Evolutionary conservation across 2,329 filamentous ascomycete genomes (phyloP).

Genomic region (Stemphylium beticola): DNA sequence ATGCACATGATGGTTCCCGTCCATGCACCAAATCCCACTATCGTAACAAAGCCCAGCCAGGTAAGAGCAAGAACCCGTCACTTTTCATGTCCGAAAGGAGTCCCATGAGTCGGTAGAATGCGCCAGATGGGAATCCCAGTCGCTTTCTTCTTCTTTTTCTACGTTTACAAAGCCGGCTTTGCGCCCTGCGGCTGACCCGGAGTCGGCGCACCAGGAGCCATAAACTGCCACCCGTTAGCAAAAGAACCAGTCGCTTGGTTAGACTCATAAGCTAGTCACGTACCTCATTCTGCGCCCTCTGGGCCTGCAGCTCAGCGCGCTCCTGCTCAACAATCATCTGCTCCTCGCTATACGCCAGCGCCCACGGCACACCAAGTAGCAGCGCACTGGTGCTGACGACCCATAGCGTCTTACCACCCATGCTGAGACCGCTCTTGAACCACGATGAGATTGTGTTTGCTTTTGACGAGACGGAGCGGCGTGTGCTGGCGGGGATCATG

Average conservation of each 20-base stretch:
- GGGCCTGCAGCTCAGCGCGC: conserved; percentile 94
- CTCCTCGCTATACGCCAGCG: conserved; percentile 91
- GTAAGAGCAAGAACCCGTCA: conserved; percentile 20
- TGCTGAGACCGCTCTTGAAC: conserved; percentile 66
- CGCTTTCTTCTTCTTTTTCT: background rate
- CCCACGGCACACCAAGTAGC: conserved; percentile 90
- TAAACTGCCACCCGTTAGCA: conserved; percentile 36
- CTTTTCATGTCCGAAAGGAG: background rate
- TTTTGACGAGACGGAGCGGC: conserved; percentile 58
- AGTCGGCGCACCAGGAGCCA: conserved; percentile 39
- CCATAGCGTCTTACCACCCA: conserved; percentile 88
- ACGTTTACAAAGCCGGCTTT: conserved; percentile 43
- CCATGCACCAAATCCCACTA: conserved; percentile 10
- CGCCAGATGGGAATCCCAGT: conserved; percentile 3
- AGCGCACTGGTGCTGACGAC: conserved; percentile 88
- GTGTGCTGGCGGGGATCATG: conserved; percentile 80
- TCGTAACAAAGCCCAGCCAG: conserved; percentile 29
- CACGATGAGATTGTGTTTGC: conserved; percentile 61
- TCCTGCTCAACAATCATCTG: conserved; percentile 98
- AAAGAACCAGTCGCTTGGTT: background rate
- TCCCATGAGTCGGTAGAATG: background rate
- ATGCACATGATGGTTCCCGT: conserved; percentile 22
- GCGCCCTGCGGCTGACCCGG: conserved; percentile 35
- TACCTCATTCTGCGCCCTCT: conserved; percentile 79
- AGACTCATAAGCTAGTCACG: too few relatives aligned